phyloP scores from a whole-genome alignment of 257 asterid genomes.

The Linaria vulgaris region DNA sequence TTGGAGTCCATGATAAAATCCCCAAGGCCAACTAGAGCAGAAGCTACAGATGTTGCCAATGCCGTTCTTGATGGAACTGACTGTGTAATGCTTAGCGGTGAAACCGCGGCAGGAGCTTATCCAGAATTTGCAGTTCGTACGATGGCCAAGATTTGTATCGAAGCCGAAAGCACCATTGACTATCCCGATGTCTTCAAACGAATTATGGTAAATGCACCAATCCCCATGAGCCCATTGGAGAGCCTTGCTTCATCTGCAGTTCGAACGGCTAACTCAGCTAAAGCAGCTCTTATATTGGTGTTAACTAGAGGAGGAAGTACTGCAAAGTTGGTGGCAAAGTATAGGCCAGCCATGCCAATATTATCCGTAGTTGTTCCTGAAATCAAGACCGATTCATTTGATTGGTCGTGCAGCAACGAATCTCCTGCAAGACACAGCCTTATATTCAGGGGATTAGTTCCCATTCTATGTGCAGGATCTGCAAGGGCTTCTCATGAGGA shows the following conservation, averaged over 20 bases:
- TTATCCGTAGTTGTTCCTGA: conserved; percentile 83
- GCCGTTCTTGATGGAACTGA: conserved; percentile 93
- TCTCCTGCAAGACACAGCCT: conserved; percentile 88
- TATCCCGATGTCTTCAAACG: conserved; percentile 71
- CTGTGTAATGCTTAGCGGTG: conserved; percentile 93
- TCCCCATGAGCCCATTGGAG: conserved; percentile 85
- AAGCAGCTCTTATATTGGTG: conserved; percentile 68
- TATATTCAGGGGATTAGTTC: conserved; percentile 75
- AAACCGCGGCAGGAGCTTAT: conserved; percentile 94
- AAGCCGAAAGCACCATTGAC: conserved; percentile 80
- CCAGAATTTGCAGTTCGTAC: conserved; percentile 87
- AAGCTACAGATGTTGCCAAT: conserved; percentile 89
- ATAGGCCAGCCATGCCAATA: conserved; percentile 84
- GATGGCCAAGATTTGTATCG: conserved; percentile 82
- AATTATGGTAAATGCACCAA: conserved; percentile 71
- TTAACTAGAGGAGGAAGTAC: conserved; percentile 84
- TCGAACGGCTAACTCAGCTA: conserved; percentile 74
- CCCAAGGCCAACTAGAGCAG: conserved; percentile 91
- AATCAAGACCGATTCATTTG: conserved; percentile 72
- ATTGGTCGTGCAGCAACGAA: conserved; percentile 85
- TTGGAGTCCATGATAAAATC: conserved; percentile 91
- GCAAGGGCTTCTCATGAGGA: conserved; percentile 85
- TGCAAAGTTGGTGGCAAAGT: conserved; percentile 81
- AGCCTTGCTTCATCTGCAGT: conserved; percentile 86
- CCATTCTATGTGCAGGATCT: conserved; percentile 76